A percentile compares a stretch with the other conserved stretches of the same genome.
These are phyloP conservation scores for Coleophoma eucalyptorum DNA, from an alignment of 2,329 filamentous ascomycete species.

Conservation along the genomic window DNA sequence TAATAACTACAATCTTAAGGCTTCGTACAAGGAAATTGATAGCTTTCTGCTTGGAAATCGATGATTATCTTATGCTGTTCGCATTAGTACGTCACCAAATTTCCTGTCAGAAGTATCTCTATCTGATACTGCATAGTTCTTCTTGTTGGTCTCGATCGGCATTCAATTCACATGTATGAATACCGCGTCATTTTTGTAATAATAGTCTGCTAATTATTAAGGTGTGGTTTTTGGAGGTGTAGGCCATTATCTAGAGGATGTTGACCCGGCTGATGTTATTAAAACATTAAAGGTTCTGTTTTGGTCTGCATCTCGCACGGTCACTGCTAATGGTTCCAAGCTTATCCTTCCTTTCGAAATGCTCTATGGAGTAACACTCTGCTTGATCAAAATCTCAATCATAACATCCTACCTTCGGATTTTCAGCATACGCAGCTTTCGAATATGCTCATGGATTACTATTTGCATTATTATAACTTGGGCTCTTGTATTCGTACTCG, in stretches of 20 bases:
- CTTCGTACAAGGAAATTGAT: slow-evolving; percentile 4
- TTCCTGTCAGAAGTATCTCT: not conserved
- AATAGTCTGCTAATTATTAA: not conserved
- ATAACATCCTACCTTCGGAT: slow-evolving; percentile 8
- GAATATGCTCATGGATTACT: slow-evolving; percentile 5
- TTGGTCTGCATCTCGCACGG: too few species aligned
- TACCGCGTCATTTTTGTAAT: not conserved
- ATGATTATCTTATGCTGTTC: slow-evolving; percentile 8
- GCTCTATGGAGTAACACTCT: slow-evolving; percentile 6
- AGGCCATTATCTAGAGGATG: slow-evolving; percentile 7
- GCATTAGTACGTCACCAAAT: not conserved
- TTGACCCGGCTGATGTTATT: slow-evolving; percentile 1
- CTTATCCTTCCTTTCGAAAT: slow-evolving; percentile 5
- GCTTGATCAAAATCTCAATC: slow-evolving; percentile 6
- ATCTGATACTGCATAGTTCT: slow-evolving; percentile 2
- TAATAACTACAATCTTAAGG: slow-evolving; percentile 3
- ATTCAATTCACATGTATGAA: slow-evolving; percentile 6
- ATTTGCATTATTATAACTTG: slow-evolving; percentile 3
- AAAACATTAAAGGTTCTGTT: slow-evolving; percentile 6
- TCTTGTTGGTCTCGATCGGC: slow-evolving; percentile 5
- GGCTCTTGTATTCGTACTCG: slow-evolving; percentile 4
- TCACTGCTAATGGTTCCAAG: not conserved
- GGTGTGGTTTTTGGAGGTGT: slow-evolving; percentile 6
- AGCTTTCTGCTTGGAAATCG: not conserved
- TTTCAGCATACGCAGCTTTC: slow-evolving; percentile 8